These are phyloP conservation scores for Pyracantha coccinea DNA, from an alignment of 331 rosid genomes.

Conservation along the genomic window DNA sequence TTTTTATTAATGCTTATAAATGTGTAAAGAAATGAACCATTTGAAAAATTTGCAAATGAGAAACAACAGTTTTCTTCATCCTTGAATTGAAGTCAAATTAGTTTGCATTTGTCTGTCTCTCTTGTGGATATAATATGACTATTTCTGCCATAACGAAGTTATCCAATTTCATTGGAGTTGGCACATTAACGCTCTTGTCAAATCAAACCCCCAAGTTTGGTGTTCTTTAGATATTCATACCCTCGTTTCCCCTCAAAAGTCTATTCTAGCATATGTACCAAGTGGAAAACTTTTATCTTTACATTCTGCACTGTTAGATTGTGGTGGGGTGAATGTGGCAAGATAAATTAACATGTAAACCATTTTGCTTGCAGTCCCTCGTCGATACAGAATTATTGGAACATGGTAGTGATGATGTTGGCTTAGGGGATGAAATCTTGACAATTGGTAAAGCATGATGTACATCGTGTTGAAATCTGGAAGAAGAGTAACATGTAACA, in stretches of 20 bases:
- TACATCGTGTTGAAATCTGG: background rate
- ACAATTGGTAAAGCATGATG: constrained; percentile 26
- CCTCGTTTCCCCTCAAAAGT: background rate
- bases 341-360: background rate
- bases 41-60: background rate
- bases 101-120: background rate
- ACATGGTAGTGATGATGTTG: constrained; percentile 28
- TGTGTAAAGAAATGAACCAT: background rate
- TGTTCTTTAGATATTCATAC: background rate
- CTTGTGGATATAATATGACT: background rate
- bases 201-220: background rate
- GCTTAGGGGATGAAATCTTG: constrained; percentile 23
- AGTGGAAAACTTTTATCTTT: background rate
- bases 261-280: background rate
- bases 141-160: background rate
- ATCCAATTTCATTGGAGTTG: background rate
- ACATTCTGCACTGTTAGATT: background rate
- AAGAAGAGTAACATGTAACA: background rate
- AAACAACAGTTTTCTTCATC: background rate
- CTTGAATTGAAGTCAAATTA: background rate
- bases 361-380: constrained; percentile 37
- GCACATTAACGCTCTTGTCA: background rate
- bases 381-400: constrained; percentile 43
- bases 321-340: background rate
- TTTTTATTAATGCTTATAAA: background rate